Base-by-base conservation (phyloP, 2,329 filamentous ascomycete genomes). In the Tolypocladium album region DNA sequence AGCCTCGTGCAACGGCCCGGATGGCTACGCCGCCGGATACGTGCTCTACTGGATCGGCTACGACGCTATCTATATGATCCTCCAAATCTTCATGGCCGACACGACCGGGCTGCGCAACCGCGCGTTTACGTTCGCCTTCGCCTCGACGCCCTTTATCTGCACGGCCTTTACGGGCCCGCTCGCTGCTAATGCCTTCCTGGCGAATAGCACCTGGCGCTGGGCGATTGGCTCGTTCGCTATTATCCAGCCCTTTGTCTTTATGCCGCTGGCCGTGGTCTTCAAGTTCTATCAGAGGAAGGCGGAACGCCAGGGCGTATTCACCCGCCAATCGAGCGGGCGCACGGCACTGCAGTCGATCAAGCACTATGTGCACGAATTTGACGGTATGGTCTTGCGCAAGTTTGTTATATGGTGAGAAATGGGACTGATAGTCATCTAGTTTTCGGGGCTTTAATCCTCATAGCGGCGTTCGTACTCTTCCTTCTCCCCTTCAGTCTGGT, bases 151-250 rank as follows among this genome's bases (percentile, higher is more conserved):
- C 0, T 88, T 85, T 65, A 80, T 90, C 15, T 79, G 83, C 64
- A 88, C 86, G 1, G 83, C 85, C 1, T 90, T 83, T 74, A 77
- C 85, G 56, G 82, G 85, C 2, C 79, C 84, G 1, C 79, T 77
- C 45, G 80, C 87, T 60, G 82, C 82, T 0, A 74, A 80, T 27
- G 74, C 75, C 0, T 82, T 88, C 62, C 74, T 85, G 47, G 47
- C 47, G 50, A 67, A 75, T 0, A 74, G 79, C 4, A 75, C 79
- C n/a, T 64, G 60, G 24, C 80, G 85, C 47, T 90, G 87, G 87
- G 86, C 79, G 1, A 89, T 86, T 66, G 87, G 85, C 45, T 77
- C 80, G 64, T 89, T 88, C 71, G 78, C 82, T 47, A 85, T 90
- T 64, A 78, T 89, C 61, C 75, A 85, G 4, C 86, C 87, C 1